Conservation (phyloP, 306 rosid species). For the Quercus suber region DNA sequence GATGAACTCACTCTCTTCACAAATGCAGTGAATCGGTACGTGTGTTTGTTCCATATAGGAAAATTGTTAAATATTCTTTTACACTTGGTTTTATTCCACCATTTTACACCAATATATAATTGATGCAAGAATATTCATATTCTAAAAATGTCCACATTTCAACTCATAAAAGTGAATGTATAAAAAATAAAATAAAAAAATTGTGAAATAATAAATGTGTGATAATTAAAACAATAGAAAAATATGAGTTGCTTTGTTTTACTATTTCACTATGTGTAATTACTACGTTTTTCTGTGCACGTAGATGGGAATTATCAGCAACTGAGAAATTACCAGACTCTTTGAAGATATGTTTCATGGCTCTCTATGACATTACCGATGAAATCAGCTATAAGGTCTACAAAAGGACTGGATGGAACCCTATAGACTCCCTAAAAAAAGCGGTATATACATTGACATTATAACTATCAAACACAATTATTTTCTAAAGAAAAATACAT, state of each 20-base stretch:
- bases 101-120: too few species aligned
- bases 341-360: constrained; percentile 55
- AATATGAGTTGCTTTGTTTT: not conserved
- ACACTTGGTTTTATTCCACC: too few species aligned
- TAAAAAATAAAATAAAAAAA: too few species aligned
- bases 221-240: too few species aligned
- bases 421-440: constrained; percentile 23
- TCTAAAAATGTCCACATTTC: too few species aligned
- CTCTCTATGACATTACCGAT: constrained; percentile 42
- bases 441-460: constrained; percentile 26
- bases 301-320: constrained; percentile 56
- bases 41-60: not conserved
- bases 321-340: constrained; percentile 43
- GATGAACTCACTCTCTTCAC: constrained; percentile 60
- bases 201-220: too few species aligned
- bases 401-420: constrained; percentile 51
- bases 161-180: too few species aligned
- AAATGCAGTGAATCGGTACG: constrained; percentile 48
- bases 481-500: too few species aligned
- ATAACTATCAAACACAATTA: too few species aligned
- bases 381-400: constrained; percentile 47
- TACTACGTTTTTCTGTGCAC: not conserved
- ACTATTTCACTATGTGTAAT: not conserved
- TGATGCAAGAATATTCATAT: too few species aligned
- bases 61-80: too few species aligned